Base-by-base conservation (phyloP, 2,329 filamentous ascomycete genomes). In the Penicillium sp. region DNA sequence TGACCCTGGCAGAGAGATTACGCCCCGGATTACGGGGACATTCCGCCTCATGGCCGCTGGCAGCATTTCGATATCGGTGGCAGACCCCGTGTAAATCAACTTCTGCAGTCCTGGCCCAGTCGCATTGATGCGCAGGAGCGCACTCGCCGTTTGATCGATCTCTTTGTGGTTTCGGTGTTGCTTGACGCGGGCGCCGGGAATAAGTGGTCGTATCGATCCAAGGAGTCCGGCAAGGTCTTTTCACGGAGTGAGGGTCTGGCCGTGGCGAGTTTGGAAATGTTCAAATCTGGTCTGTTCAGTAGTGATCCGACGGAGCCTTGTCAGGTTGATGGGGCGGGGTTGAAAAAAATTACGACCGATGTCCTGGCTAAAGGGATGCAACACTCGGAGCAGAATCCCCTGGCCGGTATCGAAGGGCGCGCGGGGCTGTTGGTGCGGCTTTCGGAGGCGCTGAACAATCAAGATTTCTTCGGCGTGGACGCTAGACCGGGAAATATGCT, bases 401-500 rank as follows among this genome's bases (percentile, higher is more conserved):
- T 99, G 59, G 88, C 90, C 39, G 93, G 94, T 3, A 76, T 97
- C 2, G 87, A 96, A 69, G 93, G 93, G 43, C 85, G 94, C 53
- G 87, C 92, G 4, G 87, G 88, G 16, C 81, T 99, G 43, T 78
- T 99, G 39, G 81, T 90, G 39, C 82, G 88, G 47, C 81, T 99
- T 1, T 85, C 86, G 11, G 81, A 87, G 58, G 92, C 93, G 5
- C 77, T 99, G 50, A 83, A 87, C 58, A 92, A 93, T 68, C 81
- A 85, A 54, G 88, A 94, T 47, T 88, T 91, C 64, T 99, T 97
- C 72, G 93, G 93, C 22, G 81, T 83, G 1, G 86, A 92, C 68
- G 89, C 88, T 48, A 83, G 94, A 54, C 94, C 94, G 10, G 94
- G 94, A 63, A 95, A 96, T 71, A 92, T 99, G 86, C 85, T 97